Percentiles rank a stretch among this genome's conserved stretches.
phyloP scores from a whole-genome alignment of 1,284 basidiomycete genomes.

The Melanopsichium pennsylvanicum region DNA sequence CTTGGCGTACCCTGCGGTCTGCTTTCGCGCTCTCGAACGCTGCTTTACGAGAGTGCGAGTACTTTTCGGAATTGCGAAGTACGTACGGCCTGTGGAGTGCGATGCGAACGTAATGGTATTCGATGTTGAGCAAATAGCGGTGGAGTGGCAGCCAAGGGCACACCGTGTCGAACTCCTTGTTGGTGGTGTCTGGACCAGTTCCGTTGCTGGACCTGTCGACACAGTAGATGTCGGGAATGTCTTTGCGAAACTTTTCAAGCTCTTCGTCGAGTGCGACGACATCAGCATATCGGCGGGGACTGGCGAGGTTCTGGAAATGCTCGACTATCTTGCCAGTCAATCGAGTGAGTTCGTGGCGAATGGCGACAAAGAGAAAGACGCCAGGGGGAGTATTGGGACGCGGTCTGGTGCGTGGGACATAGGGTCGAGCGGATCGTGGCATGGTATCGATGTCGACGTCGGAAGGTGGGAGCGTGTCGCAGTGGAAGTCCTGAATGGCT shows the following conservation, averaged over 20 bases:
- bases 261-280: conserved; percentile 85
- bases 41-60: conserved; percentile 51
- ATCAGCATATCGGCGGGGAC: conserved; percentile 79
- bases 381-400: conserved; percentile 73
- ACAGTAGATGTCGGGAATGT: conserved; percentile 79
- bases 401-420: conserved; percentile 29
- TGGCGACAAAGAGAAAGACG: conserved; percentile 83
- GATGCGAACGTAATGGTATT: conserved; percentile 60
- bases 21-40: conserved; percentile 57
- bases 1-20: conserved; percentile 53
- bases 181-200: conserved; percentile 31
- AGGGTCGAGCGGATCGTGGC: conserved; percentile 58
- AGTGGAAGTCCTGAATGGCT: conserved; percentile 76
- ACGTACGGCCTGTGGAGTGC: conserved; percentile 61
- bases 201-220: conserved; percentile 73
- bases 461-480: conserved; percentile 80
- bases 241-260: conserved; percentile 81
- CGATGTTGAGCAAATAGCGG: conserved; percentile 60
- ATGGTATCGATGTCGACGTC: conserved; percentile 77
- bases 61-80: conserved; percentile 55
- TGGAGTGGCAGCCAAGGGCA: conserved; percentile 59
- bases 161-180: conserved; percentile 52
- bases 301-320: conserved; percentile 89
- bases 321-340: conserved; percentile 92
- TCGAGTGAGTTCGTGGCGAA: conserved; percentile 80